Evolutionary conservation across 371 early-diverging fungal genomes (phyloP).

Genomic region (Mortierella sp.): DNA sequence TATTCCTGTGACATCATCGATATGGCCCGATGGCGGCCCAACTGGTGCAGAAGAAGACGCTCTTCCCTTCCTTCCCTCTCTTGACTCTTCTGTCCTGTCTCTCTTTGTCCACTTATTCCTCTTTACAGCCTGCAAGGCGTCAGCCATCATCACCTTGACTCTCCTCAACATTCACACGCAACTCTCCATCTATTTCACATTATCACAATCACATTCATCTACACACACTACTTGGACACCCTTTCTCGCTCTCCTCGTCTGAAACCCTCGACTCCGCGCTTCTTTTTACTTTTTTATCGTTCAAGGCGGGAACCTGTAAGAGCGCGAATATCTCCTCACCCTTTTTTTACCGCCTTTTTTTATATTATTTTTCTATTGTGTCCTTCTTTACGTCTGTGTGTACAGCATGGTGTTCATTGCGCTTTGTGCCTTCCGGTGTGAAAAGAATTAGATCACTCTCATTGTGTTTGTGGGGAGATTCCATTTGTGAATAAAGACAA

Average conservation of each 20-base stretch:
- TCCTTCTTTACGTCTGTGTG: not conserved
- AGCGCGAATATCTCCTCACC: not conserved
- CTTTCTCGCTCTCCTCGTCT: not conserved
- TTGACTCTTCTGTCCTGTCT: not conserved
- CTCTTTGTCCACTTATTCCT: not conserved
- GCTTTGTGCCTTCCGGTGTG: not conserved
- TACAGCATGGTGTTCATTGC: not conserved
- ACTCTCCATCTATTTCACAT: not conserved
- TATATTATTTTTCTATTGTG: not conserved
- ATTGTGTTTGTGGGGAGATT: not conserved
- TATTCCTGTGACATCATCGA: not conserved
- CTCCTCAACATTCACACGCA: not conserved
- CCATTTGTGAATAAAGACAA: no score
- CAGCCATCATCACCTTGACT: not conserved
- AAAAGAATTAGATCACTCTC: not conserved
- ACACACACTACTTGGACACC: not conserved
- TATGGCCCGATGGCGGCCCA: no score
- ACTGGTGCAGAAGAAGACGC: no score
- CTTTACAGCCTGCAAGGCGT: not conserved
- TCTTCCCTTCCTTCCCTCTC: not conserved
- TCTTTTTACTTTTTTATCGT: conserved; percentile 3
- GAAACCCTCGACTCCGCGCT: conserved; percentile 3
- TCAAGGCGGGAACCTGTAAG: conserved; percentile 12
- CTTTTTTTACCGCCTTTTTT: conserved; percentile 13
- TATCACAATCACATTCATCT: not conserved